These are phyloP conservation scores for Coffea eugenioides DNA, from an alignment of 257 asterid genomes.

Conservation along the genomic window DNA sequence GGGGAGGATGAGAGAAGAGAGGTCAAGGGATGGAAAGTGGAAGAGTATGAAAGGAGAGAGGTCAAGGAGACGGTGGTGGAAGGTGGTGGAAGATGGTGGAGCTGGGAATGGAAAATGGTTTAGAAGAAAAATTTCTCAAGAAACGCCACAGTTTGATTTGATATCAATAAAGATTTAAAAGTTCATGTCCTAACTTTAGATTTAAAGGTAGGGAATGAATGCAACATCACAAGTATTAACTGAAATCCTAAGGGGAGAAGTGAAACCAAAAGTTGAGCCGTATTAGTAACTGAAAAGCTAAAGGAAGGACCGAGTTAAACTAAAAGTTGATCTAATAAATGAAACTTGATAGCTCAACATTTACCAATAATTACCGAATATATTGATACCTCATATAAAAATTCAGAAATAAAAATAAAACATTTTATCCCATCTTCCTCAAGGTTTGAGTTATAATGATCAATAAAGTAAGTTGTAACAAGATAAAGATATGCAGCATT, in stretches of 20 bases:
- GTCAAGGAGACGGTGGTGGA: no score
- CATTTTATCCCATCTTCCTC: background rate
- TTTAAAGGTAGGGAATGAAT: background rate
- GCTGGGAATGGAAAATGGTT: no score
- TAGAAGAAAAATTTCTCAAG: no score
- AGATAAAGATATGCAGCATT: slow-evolving; percentile 74
- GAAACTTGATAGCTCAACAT: background rate
- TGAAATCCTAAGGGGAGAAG: no score
- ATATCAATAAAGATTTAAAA: background rate
- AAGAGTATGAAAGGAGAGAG: no score
- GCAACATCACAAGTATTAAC: background rate
- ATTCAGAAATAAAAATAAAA: background rate
- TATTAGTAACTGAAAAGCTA: no score
- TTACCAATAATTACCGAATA: background rate
- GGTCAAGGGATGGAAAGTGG: no score
- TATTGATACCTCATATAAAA: no score
- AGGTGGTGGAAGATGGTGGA: no score
- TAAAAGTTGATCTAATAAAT: background rate
- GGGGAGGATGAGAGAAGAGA: no score
- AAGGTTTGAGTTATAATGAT: background rate
- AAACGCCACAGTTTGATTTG: no score
- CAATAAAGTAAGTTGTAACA: background rate
- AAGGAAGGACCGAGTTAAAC: background rate
- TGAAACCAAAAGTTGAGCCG: no score
- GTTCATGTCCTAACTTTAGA: background rate